These are phyloP conservation scores for Ammopiptanthus mongolicus DNA, from an alignment of 306 rosid species.

Conservation along the genomic window DNA sequence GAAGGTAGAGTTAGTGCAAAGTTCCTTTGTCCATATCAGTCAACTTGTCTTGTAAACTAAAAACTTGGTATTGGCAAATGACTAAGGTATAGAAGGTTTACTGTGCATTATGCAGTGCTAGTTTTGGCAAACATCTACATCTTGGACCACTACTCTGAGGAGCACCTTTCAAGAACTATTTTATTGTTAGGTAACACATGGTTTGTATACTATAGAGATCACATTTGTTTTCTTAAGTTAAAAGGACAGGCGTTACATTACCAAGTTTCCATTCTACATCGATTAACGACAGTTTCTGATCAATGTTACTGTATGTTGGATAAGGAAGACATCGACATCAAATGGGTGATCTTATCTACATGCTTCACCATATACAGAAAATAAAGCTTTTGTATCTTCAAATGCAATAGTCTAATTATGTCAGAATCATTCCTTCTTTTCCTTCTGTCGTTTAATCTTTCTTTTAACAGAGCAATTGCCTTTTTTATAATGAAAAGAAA, in stretches of 20 bases:
- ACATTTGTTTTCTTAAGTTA: not conserved
- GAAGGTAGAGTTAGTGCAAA: not conserved
- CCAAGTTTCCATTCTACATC: slow-evolving; percentile 1
- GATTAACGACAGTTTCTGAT: not conserved
- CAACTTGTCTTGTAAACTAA: not conserved
- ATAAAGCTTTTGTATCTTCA: slow-evolving; percentile 1
- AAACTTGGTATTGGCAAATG: slow-evolving; percentile 14
- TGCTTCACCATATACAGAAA: not conserved
- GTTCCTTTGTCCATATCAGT: slow-evolving; percentile 1
- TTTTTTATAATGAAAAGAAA: not conserved
- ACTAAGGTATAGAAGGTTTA: not conserved
- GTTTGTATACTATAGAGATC: not conserved
- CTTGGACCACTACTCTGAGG: slow-evolving; percentile 15
- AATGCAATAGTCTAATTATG: not conserved
- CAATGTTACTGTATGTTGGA: slow-evolving; percentile 1
- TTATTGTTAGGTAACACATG: slow-evolving; percentile 26
- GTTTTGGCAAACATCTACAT: slow-evolving; percentile 25
- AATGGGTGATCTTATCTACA: not conserved
- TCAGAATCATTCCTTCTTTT: slow-evolving; percentile 6
- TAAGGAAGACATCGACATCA: slow-evolving; percentile 19
- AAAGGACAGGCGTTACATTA: slow-evolving; percentile 5
- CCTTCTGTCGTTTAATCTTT: not conserved
- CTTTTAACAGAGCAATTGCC: not conserved
- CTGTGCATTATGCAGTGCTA: slow-evolving; percentile 13
- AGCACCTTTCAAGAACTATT: slow-evolving; percentile 11